These are phyloP conservation scores for Cryptococcus wingfieldii DNA, from an alignment of 1,284 basidiomycete species.

Conservation along the genomic window DNA sequence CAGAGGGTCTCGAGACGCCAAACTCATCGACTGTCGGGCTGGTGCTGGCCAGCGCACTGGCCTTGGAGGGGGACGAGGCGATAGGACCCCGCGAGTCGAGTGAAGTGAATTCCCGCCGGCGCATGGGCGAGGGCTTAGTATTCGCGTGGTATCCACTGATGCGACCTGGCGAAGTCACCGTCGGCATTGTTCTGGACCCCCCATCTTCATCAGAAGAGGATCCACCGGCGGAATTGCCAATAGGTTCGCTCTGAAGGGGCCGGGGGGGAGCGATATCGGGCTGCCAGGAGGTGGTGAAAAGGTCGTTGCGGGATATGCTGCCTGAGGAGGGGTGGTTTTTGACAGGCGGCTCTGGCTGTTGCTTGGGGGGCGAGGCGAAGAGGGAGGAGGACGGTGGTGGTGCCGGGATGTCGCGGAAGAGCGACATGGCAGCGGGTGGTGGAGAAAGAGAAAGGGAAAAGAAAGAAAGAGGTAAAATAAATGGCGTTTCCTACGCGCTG, in stretches of 20 bases:
- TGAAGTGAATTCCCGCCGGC: not conserved
- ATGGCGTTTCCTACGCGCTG: no score
- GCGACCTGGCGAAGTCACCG: not conserved
- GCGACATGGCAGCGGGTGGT: slow-evolving; percentile 7
- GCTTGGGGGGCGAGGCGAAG: not conserved
- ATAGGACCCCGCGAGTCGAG: not conserved
- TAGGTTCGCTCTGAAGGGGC: slow-evolving; percentile 1
- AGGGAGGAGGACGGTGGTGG: not conserved
- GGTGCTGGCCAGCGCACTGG: not conserved
- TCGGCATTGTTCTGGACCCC: not conserved
- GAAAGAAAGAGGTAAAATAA: not conserved
- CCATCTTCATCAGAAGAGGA: not conserved
- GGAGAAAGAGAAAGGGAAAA: not conserved
- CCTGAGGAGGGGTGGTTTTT: slow-evolving; percentile 6
- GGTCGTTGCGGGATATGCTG: slow-evolving; percentile 32
- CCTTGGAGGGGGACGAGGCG: not conserved
- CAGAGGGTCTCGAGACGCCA: slow-evolving; percentile 4
- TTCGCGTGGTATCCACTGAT: slow-evolving; percentile 1
- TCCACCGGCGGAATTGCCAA: not conserved
- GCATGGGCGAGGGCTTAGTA: slow-evolving; percentile 6
- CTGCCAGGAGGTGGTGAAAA: slow-evolving; percentile 32
- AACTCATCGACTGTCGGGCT: slow-evolving; percentile 11
- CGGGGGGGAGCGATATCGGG: slow-evolving; percentile 25
- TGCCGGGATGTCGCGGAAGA: slow-evolving; percentile 7
- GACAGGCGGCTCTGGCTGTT: not conserved